phyloP scores from a whole-genome alignment of 2,329 filamentous ascomycete species.

The Aphanoascus verrucosus region DNA sequence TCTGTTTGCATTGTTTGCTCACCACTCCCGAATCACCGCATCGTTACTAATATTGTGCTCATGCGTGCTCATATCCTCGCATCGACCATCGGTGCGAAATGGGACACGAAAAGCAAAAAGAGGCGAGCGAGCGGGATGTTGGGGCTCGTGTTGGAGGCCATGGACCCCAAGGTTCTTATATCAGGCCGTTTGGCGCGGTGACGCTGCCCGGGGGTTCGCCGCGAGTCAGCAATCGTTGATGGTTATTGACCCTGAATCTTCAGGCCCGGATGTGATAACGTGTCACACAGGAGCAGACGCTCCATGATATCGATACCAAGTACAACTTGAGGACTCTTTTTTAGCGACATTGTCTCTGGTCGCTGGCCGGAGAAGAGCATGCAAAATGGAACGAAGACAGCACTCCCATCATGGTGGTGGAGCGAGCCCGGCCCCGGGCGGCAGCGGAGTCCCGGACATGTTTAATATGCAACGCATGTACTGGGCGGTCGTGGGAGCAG shows the following conservation, averaged over 20 bases:
- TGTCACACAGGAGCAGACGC: too few relatives aligned
- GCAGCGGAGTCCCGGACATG: constrained; percentile 34
- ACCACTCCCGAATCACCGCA: too few relatives aligned
- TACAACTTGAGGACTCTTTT: neutral
- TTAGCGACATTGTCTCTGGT: neutral
- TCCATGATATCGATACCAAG: neutral
- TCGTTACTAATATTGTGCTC: constrained; percentile 38
- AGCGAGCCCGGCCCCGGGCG: neutral
- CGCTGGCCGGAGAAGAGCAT: neutral
- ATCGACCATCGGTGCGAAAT: neutral
- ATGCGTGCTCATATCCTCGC: constrained; percentile 41
- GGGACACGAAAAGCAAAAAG: neutral
- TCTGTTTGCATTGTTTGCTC: too few relatives aligned
- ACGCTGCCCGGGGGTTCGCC: too few relatives aligned
- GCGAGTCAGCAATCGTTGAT: neutral
- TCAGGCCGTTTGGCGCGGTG: neutral
- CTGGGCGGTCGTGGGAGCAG: constrained; percentile 40
- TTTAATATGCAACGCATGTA: constrained; percentile 43
- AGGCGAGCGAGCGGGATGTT: neutral
- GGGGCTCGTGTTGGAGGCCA: neutral
- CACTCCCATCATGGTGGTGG: neutral
- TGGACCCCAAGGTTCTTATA: too few relatives aligned
- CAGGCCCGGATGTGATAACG: neutral
- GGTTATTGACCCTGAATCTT: neutral
- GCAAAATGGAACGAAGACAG: constrained; percentile 4